Conservation (phyloP, 164 flowering plant genomes). For the Piper longum region DNA sequence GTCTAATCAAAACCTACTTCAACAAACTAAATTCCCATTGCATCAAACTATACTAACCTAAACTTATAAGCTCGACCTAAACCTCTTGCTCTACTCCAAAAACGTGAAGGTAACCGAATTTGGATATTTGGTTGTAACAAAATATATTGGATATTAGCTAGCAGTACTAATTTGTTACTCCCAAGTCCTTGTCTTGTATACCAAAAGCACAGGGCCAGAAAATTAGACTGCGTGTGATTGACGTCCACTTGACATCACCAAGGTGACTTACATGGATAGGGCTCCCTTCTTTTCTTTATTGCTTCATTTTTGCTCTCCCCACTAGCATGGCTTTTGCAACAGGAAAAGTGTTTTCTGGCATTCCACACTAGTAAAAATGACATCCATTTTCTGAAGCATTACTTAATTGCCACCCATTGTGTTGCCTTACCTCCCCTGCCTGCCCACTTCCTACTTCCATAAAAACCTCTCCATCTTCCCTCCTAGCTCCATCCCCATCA, state of each 20-base stretch:
- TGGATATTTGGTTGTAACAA: too few relatives aligned
- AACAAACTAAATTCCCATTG: neutral
- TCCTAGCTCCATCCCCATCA: neutral
- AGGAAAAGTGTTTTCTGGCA: conserved; percentile 6
- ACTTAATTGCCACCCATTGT: neutral
- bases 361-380: neutral
- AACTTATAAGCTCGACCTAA: neutral
- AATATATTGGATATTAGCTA: too few relatives aligned
- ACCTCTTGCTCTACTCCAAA: neutral
- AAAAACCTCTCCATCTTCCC: neutral
- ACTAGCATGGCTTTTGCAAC: conserved; percentile 5
- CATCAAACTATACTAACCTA: neutral
- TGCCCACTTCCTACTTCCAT: neutral
- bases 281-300: neutral
- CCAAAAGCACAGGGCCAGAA: neutral
- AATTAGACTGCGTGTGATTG: neutral
- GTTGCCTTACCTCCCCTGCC: neutral
- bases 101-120: neutral
- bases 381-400: neutral
- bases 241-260: conserved; percentile 1
- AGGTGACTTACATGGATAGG: conserved; percentile 13
- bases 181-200: too few relatives aligned
- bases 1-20: neutral
- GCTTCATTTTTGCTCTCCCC: neutral
- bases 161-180: too few relatives aligned